Evolutionary conservation across 1,284 basidiomycete species (phyloP), one percentile per base, ranked within the genome.

Genomic region (Leccinum solheimii): DNA sequence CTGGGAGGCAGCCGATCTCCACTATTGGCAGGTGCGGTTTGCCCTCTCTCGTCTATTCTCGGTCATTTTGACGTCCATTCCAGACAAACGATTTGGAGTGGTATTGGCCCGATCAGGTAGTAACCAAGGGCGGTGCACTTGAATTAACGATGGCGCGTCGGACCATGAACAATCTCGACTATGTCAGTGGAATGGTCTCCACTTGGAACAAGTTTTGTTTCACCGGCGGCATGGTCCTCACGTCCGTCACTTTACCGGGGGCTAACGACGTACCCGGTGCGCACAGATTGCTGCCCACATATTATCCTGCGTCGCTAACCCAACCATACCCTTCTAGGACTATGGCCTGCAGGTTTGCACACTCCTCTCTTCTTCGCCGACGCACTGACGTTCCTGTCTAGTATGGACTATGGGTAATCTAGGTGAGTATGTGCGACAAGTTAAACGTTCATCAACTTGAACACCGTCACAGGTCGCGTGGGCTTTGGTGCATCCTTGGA

Each of bases 131-230:
- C 65, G 97, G 97, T 9, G 80, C 86, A 36, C 83, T 99, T 43
- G 84, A 90, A 68, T 90, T 98, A 68, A 94, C 90, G 0, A 75
- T 96, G 64, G 84, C 82, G 0, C 69, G 85, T 65, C 87, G 86
- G 69, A 68, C 79, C 52, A 89, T 80, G 48, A 89, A 97, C 75
- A 86, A 83, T 58, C 80, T 97, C 64, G 77, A 92, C 68, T 97
- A 89, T 72, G 81, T 87, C 64, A 86, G 90, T 27, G 90, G 86
- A 0, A 80, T 88, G 80, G 77, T 93, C 69, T 79, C 86, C 27
- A 83, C 83, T 10, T 94, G 93, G 93, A 95, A 95, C 75, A 94
- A 97, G 75, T 92, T 98, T 70, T 98, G 96, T 77, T 98, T 98
- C 78, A 95, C 91, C 1, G 93, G 94, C 38, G 92, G 92, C 23